A percentile compares a stretch with the other conserved stretches of the same genome.
phyloP scores from a whole-genome alignment of 1,284 basidiomycete species.

The Ustilago loliicola region DNA sequence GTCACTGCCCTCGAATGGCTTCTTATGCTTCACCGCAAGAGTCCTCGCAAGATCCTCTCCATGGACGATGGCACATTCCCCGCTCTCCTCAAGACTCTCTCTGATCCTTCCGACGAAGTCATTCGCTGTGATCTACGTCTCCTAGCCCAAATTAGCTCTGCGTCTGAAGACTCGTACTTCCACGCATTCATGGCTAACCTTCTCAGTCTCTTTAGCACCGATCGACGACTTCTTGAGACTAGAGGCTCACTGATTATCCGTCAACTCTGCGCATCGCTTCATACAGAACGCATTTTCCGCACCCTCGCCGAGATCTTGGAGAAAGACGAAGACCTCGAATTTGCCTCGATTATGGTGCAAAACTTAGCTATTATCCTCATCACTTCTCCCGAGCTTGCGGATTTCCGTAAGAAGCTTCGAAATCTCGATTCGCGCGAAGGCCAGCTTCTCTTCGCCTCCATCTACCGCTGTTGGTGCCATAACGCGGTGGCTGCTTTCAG shows the following conservation, averaged over 20 bases:
- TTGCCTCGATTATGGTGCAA: constrained; percentile 96
- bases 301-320: constrained; percentile 97
- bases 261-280: constrained; percentile 92
- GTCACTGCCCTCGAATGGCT: constrained; percentile 97
- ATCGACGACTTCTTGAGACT: constrained; percentile 88
- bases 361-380: constrained; percentile 97
- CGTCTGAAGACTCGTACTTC: constrained; percentile 96
- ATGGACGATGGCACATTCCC: constrained; percentile 98
- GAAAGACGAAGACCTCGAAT: constrained; percentile 98
- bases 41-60: constrained; percentile 94
- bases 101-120: constrained; percentile 96
- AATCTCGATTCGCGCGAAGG: constrained; percentile 90
- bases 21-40: constrained; percentile 97
- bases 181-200: constrained; percentile 95
- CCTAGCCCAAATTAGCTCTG: constrained; percentile 91
- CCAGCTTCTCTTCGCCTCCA: constrained; percentile 87
- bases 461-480: constrained; percentile 98
- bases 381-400: constrained; percentile 92
- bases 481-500: constrained; percentile 97
- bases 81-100: constrained; percentile 92
- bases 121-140: constrained; percentile 96
- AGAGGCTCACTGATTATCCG: constrained; percentile 95
- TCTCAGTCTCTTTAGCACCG: constrained; percentile 93
- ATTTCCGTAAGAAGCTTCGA: constrained; percentile 92
- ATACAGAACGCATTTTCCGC: constrained; percentile 94